Conservation (phyloP, 306 rosid species). For the Casuarina equisetifolia region DNA sequence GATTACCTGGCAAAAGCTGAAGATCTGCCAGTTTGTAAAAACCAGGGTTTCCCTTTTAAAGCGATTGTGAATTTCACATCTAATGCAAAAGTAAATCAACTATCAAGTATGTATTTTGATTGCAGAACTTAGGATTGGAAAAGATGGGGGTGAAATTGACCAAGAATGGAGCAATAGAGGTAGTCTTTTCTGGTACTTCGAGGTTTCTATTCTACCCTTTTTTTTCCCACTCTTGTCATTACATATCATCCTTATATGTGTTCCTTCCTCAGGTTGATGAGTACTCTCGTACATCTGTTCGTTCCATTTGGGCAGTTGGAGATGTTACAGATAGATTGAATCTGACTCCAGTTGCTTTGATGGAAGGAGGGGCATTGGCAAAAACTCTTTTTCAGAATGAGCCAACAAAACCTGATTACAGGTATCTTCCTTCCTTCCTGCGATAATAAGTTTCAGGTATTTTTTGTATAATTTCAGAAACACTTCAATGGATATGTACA, state of each 20-base stretch:
- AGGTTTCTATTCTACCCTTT: conserved; percentile 6
- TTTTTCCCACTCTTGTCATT: neutral
- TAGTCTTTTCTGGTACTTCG: conserved; percentile 31
- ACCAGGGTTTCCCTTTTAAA: conserved; percentile 7
- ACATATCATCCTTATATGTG: neutral
- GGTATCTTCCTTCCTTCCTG: conserved; percentile 45
- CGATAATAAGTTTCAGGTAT: conserved; percentile 5
- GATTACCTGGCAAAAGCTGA: conserved; percentile 22
- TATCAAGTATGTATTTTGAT: conserved; percentile 25
- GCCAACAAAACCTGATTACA: conserved; percentile 91
- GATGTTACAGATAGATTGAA: conserved; percentile 91
- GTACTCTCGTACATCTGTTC: conserved; percentile 84
- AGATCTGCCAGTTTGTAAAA: conserved; percentile 14
- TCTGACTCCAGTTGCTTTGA: conserved; percentile 98
- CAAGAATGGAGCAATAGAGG: conserved; percentile 91
- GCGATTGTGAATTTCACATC: conserved; percentile 18
- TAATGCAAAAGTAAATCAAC: neutral
- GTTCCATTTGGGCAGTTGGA: conserved; percentile 98
- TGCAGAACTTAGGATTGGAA: conserved; percentile 95
- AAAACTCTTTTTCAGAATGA: conserved; percentile 77
- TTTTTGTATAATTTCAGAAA: neutral
- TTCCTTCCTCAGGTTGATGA: conserved; percentile 71
- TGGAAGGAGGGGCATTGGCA: conserved; percentile 88
- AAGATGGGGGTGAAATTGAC: conserved; percentile 68
- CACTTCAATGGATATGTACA: neutral